phyloP scores from a whole-genome alignment of 2,329 filamentous ascomycete species.

The Chaetomium sp. region DNA sequence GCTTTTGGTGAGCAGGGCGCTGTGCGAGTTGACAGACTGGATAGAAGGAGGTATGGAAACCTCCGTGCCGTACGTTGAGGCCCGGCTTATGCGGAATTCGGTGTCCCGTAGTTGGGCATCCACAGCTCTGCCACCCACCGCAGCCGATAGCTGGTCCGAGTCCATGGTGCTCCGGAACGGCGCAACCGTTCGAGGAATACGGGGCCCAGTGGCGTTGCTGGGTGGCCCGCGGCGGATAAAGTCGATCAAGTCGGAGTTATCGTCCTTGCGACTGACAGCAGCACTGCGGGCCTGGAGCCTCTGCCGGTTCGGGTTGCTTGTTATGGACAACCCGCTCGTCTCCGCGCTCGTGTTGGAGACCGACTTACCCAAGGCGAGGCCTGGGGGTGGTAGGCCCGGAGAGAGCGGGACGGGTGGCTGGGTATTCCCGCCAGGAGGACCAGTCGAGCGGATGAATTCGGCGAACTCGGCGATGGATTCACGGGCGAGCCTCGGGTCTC shows the following conservation, averaged over 20 bases:
- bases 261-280: conserved; percentile 52
- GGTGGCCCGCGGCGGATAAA: conserved; percentile 88
- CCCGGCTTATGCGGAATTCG: conserved; percentile 45
- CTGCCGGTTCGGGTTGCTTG: conserved; percentile 34
- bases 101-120: conserved; percentile 52
- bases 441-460: conserved; percentile 82
- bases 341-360: conserved; percentile 34
- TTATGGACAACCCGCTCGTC: conserved; percentile 33
- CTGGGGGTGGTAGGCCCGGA: conserved; percentile 13
- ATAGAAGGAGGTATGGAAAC: conserved; percentile 47
- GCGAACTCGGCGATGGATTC: conserved; percentile 78
- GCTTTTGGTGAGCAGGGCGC: conserved; percentile 53
- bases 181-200: conserved; percentile 75
- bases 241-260: conserved; percentile 84
- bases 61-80: conserved; percentile 52
- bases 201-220: conserved; percentile 50
- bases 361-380: conserved; percentile 30
- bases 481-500: conserved; percentile 64
- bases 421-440: conserved; percentile 50
- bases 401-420: conserved; percentile 20
- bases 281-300: conserved; percentile 68
- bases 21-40: conserved; percentile 67
- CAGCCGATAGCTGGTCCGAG: conserved; percentile 64
- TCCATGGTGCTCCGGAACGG: conserved; percentile 83
- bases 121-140: conserved; percentile 48